phyloP scores from a whole-genome alignment of 2,329 filamentous ascomycete genomes.

The Byssothecium circinans region DNA sequence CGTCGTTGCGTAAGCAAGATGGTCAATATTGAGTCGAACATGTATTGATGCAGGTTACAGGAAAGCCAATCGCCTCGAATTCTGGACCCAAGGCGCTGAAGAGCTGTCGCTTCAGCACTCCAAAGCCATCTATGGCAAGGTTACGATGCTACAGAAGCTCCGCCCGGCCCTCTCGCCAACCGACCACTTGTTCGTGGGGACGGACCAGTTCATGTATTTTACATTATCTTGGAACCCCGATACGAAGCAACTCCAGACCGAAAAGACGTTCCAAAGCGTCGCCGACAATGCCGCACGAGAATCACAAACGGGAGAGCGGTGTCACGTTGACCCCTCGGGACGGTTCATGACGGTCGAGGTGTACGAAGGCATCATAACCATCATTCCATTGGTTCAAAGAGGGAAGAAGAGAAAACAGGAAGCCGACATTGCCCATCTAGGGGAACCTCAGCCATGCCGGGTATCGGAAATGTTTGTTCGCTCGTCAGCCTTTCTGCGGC shows the following conservation, averaged over 20 bases:
- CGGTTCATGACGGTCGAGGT: constrained; percentile 67
- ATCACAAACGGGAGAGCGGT: constrained; percentile 79
- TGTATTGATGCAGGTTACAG: constrained; percentile 37
- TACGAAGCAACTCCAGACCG: constrained; percentile 55
- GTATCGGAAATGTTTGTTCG: constrained; percentile 69
- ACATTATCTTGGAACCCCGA: constrained; percentile 78
- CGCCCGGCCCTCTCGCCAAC: constrained; percentile 72
- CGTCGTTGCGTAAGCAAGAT: constrained; percentile 73
- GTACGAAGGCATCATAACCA: constrained; percentile 68
- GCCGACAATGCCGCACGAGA: constrained; percentile 67
- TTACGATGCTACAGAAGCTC: constrained; percentile 81
- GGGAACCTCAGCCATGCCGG: constrained; percentile 62
- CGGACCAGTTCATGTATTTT: constrained; percentile 87
- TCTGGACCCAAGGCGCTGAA: constrained; percentile 71
- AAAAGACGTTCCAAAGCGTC: constrained; percentile 62
- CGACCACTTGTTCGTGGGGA: constrained; percentile 90
- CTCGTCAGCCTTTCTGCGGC: constrained; percentile 66
- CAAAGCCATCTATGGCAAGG: constrained; percentile 77
- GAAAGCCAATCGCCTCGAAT: constrained; percentile 82
- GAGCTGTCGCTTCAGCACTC: constrained; percentile 64
- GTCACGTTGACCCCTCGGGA: constrained; percentile 79
- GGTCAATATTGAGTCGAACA: neutral
- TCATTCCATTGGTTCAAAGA: constrained; percentile 61
- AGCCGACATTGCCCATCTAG: constrained; percentile 58
- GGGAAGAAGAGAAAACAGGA: constrained; percentile 55